These are phyloP conservation scores for Arctostaphylos glauca DNA, from an alignment of 148 eudicot species.

Conservation along the genomic window DNA sequence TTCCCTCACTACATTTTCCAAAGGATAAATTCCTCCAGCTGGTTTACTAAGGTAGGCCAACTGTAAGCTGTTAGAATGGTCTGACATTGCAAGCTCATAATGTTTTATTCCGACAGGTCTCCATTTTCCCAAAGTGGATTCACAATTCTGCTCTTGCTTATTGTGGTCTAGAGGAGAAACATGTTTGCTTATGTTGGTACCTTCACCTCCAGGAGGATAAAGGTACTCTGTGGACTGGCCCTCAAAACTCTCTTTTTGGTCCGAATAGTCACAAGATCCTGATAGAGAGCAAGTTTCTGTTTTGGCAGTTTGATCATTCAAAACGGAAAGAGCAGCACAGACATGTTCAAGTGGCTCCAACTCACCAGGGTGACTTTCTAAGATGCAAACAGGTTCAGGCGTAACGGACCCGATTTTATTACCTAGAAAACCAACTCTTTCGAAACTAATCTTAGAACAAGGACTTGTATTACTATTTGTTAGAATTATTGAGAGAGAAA, in stretches of 20 bases:
- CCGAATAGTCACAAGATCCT: background rate
- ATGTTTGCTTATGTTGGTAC: conserved; percentile 1
- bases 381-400: conserved; percentile 7
- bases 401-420: conserved; percentile 6
- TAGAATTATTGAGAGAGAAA: no score
- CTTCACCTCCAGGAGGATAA: conserved; percentile 7
- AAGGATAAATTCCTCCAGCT: background rate
- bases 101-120: conserved; percentile 17
- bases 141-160: conserved; percentile 15
- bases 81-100: background rate
- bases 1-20: background rate
- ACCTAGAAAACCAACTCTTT: conserved; percentile 8
- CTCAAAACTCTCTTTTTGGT: conserved; percentile 6
- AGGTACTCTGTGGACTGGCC: background rate
- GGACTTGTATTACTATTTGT: conserved; percentile 9
- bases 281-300: conserved; percentile 4
- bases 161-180: conserved; percentile 4
- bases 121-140: conserved; percentile 18
- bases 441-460: conserved; percentile 13
- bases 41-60: background rate
- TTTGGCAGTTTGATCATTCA: background rate
- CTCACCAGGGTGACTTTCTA: conserved; percentile 13
- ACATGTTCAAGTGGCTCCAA: conserved; percentile 11
- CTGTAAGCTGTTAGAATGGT: conserved; percentile 6
- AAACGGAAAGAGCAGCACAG: conserved; percentile 9